phyloP scores from a whole-genome alignment of 208 protist genomes.

The Trypanosoma caninum region DNA sequence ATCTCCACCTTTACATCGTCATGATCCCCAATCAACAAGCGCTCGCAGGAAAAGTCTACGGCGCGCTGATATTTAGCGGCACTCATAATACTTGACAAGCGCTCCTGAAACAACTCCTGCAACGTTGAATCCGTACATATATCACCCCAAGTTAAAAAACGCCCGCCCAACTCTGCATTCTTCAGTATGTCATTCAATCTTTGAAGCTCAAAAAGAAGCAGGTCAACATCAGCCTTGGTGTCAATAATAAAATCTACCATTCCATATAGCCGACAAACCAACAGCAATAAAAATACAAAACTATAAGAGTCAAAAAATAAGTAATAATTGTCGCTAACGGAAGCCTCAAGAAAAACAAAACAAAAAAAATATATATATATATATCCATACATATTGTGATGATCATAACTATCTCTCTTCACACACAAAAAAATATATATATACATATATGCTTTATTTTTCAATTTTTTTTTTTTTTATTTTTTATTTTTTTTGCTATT shows the following conservation, averaged over 20 bases:
- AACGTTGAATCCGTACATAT: slow-evolving; percentile 5
- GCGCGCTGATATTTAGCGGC: slow-evolving; percentile 19
- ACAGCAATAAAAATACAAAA: background rate
- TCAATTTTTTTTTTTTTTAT: background rate
- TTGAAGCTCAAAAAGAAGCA: slow-evolving; percentile 10
- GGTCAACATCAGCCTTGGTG: slow-evolving; percentile 21
- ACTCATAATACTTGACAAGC: slow-evolving; percentile 22
- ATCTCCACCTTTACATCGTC: slow-evolving; percentile 14
- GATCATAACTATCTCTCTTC: too few species aligned
- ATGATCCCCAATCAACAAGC: slow-evolving; percentile 7
- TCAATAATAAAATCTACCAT: slow-evolving; percentile 20
- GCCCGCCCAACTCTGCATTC: background rate
- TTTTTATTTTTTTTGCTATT: background rate
- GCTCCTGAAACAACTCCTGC: slow-evolving; percentile 15
- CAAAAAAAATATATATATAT: too few species aligned
- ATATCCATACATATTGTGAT: too few species aligned
- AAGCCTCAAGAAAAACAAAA: too few species aligned
- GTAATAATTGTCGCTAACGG: too few species aligned
- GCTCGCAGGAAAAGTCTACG: slow-evolving; percentile 17
- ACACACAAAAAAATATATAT: too few species aligned
- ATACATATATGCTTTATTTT: too few species aligned
- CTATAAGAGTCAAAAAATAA: too few species aligned
- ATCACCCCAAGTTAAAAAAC: slow-evolving; percentile 7
- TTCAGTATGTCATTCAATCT: background rate
- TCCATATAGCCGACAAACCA: background rate